Conservation (phyloP, 352 stramenopile species). For the Nothophytophthora sp. region DNA sequence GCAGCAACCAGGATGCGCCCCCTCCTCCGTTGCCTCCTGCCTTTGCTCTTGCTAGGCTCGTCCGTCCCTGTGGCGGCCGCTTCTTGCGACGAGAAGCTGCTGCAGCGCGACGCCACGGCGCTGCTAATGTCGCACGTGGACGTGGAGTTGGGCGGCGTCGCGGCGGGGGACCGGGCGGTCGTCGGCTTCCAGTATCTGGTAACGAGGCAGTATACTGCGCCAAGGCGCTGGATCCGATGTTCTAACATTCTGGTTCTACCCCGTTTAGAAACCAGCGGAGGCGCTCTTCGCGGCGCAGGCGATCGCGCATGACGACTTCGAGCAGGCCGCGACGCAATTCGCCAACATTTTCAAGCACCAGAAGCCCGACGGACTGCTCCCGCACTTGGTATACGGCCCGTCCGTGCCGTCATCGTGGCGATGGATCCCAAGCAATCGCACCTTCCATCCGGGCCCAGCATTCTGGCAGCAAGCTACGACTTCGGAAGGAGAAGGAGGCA, state of each 20-base stretch:
- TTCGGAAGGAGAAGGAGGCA: neutral
- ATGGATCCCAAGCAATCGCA: constrained; percentile 71
- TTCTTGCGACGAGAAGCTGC: constrained; percentile 46
- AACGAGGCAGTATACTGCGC: too few relatives aligned
- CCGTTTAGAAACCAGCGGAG: constrained; percentile 62
- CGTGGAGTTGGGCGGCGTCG: constrained; percentile 68
- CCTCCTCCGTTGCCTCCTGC: constrained; percentile 9
- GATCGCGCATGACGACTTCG: constrained; percentile 78
- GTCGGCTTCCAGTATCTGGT: constrained; percentile 85
- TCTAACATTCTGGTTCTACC: too few relatives aligned
- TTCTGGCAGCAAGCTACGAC: constrained; percentile 53
- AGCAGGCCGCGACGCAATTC: constrained; percentile 57
- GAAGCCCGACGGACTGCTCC: constrained; percentile 52
- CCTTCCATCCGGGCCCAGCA: constrained; percentile 78
- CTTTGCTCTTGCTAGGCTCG: constrained; percentile 2
- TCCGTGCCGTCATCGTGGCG: constrained; percentile 43
- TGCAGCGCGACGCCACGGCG: constrained; percentile 44
- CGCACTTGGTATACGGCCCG: constrained; percentile 77
- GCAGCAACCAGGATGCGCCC: constrained; percentile 1
- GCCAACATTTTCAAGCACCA: constrained; percentile 69
- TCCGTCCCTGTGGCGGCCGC: constrained; percentile 1
- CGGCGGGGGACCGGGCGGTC: constrained; percentile 39
- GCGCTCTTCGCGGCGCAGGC: constrained; percentile 80
- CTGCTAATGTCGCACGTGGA: constrained; percentile 58
- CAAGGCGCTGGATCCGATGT: too few relatives aligned